Percentiles rank a stretch among this genome's conserved stretches.
These are phyloP conservation scores for Ambrosiella beaveri DNA, from an alignment of 2,329 filamentous ascomycete species.

Conservation along the genomic window DNA sequence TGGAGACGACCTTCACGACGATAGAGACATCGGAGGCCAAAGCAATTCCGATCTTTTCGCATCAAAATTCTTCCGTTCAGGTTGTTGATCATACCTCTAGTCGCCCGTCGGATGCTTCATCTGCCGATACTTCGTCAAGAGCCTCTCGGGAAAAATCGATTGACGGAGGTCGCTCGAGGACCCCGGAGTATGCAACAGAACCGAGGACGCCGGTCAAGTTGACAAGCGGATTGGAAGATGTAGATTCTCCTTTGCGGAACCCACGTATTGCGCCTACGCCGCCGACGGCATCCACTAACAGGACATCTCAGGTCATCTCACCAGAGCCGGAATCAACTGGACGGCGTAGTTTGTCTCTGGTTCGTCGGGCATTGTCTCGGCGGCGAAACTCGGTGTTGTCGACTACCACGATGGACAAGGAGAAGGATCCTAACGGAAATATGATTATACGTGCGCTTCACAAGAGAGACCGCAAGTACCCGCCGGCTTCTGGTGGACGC, in stretches of 20 bases:
- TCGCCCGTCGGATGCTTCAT: conserved; percentile 30
- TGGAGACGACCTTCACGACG: conserved; percentile 45
- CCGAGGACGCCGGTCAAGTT: conserved; percentile 18
- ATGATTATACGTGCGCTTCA: conserved; percentile 1
- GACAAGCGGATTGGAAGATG: conserved; percentile 29
- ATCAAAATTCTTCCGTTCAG: conserved; percentile 46
- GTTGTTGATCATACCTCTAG: conserved; percentile 37
- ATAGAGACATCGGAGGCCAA: conserved; percentile 45
- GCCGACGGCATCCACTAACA: conserved; percentile 19
- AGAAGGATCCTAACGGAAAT: conserved; percentile 1
- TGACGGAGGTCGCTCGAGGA: conserved; percentile 5
- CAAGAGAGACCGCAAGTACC: conserved; percentile 11
- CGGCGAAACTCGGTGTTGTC: conserved; percentile 24
- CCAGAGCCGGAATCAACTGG: conserved; percentile 18
- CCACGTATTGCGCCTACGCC: conserved; percentile 41
- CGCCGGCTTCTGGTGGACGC: conserved; percentile 9
- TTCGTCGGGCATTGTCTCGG: conserved; percentile 35
- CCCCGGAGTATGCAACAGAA: background rate
- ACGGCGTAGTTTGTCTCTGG: conserved; percentile 31
- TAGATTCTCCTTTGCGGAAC: conserved; percentile 46
- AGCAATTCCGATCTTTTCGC: conserved; percentile 43
- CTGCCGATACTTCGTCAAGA: conserved; percentile 14
- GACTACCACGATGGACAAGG: background rate
- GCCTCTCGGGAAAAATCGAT: background rate
- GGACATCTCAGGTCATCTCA: conserved; percentile 8